Conservation (phyloP, 257 asterid species). For the Voacanga thouarsii region DNA sequence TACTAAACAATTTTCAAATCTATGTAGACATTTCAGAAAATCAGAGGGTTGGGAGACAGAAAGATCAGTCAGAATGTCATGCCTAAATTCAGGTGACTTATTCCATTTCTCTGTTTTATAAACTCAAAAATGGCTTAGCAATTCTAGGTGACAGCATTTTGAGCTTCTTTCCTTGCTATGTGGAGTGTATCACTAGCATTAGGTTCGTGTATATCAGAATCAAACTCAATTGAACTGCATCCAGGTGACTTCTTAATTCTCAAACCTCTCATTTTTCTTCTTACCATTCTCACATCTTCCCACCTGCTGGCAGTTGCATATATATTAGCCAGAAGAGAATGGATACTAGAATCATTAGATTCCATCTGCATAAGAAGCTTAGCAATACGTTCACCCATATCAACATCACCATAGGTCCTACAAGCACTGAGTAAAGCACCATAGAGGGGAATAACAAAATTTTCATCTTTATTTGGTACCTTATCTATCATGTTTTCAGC, state of each 20-base stretch:
- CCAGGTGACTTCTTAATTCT: slow-evolving; percentile 65
- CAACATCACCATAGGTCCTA: slow-evolving; percentile 57
- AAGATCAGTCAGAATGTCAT: background rate
- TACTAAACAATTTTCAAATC: background rate
- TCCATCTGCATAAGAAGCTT: slow-evolving; percentile 48
- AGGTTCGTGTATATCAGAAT: slow-evolving; percentile 12
- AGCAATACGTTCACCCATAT: slow-evolving; percentile 70
- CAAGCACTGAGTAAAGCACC: slow-evolving; percentile 86
- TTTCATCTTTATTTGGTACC: slow-evolving; percentile 35
- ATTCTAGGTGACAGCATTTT: background rate
- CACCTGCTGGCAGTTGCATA: slow-evolving; percentile 77
- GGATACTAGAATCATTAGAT: slow-evolving; percentile 54
- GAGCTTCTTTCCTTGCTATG: slow-evolving; percentile 5
- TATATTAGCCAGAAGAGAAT: slow-evolving; percentile 58
- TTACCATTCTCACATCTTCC: slow-evolving; percentile 58
- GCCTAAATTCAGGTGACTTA: background rate
- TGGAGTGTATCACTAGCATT: slow-evolving; percentile 7
- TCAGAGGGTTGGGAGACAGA: background rate
- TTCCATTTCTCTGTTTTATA: background rate
- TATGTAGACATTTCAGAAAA: slow-evolving; percentile 7
- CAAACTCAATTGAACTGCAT: slow-evolving; percentile 55
- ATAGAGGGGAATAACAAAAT: slow-evolving; percentile 52
- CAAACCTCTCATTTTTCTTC: slow-evolving; percentile 45
- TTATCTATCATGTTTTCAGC: slow-evolving; percentile 54
- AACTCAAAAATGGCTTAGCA: background rate